These are phyloP conservation scores for Aureobasidium pullulans DNA, from an alignment of 2,329 filamentous ascomycete species.

Conservation along the genomic window DNA sequence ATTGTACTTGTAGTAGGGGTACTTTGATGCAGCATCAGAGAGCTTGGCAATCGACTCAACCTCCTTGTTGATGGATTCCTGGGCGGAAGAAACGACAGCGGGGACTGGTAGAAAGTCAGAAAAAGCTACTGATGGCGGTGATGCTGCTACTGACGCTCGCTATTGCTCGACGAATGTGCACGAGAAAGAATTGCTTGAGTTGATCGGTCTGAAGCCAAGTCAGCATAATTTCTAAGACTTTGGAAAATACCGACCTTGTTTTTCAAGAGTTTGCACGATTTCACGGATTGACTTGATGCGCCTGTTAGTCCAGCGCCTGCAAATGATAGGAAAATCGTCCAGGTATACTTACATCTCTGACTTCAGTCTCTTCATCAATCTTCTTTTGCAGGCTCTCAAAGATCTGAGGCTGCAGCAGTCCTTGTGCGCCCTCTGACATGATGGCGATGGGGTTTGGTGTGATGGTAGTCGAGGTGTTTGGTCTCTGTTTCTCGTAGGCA, in stretches of 20 bases:
- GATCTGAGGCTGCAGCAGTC: conserved; percentile 69
- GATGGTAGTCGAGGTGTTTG: not conserved
- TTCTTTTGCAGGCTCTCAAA: conserved; percentile 82
- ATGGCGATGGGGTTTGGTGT: not conserved
- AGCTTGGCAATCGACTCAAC: conserved; percentile 64
- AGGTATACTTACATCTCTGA: conserved; percentile 57
- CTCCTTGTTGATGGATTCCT: conserved; percentile 63
- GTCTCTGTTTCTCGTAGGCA: not conserved
- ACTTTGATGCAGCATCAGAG: conserved; percentile 64
- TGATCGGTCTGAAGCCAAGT: conserved; percentile 50
- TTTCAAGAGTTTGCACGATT: conserved; percentile 74
- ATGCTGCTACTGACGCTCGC: conserved; percentile 43
- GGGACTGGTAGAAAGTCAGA: conserved; percentile 45
- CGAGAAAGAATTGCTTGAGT: conserved; percentile 78
- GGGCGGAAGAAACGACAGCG: conserved; percentile 60
- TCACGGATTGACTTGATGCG: conserved; percentile 59
- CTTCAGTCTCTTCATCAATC: conserved; percentile 77
- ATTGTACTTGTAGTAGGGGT: conserved; percentile 99
- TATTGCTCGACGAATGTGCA: conserved; percentile 77
- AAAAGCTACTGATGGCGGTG: no score
- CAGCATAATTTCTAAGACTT: not conserved
- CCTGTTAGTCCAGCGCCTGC: not conserved
- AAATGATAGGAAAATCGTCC: conserved; percentile 22
- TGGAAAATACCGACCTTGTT: conserved; percentile 50
- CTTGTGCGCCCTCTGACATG: conserved; percentile 6